A percentile compares a stretch with the other conserved stretches of the same genome.
phyloP scores from a whole-genome alignment of 768 basidiomycete genomes.

The Fibroporia radiculosa region DNA sequence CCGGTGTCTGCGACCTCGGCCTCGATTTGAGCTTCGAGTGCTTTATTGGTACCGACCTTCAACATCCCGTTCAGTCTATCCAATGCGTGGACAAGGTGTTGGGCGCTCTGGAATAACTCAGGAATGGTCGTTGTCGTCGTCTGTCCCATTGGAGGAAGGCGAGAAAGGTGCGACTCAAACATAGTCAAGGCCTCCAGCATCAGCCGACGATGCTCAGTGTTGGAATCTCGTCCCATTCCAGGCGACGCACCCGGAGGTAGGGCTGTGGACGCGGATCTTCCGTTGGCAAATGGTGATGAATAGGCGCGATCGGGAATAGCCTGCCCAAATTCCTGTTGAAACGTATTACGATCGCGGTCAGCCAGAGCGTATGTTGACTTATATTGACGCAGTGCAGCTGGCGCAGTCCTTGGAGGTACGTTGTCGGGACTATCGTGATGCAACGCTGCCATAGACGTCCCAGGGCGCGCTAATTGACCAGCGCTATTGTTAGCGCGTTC shows the following conservation, averaged over 20 bases:
- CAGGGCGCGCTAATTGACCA: slow-evolving; percentile 13
- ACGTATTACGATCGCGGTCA: slow-evolving; percentile 6
- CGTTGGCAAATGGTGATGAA: slow-evolving; percentile 11
- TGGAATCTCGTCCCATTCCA: slow-evolving; percentile 9
- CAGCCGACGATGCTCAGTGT: slow-evolving; percentile 55
- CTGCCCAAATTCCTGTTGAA: slow-evolving; percentile 7
- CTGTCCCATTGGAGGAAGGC: slow-evolving; percentile 39
- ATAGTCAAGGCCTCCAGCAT: slow-evolving; percentile 62
- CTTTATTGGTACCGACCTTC: slow-evolving; percentile 43
- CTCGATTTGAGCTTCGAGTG: slow-evolving; percentile 69
- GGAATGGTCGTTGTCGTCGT: slow-evolving; percentile 33
- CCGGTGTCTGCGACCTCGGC: slow-evolving; percentile 52
- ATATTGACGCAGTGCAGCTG: slow-evolving; percentile 32
- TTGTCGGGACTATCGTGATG: slow-evolving; percentile 19
- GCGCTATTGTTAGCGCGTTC: background rate
- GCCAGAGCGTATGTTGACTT: slow-evolving; percentile 32
- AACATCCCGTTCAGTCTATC: slow-evolving; percentile 60
- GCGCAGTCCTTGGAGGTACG: slow-evolving; percentile 29
- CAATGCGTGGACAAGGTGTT: slow-evolving; percentile 55
- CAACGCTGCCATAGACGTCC: slow-evolving; percentile 30
- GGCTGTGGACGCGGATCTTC: slow-evolving; percentile 7
- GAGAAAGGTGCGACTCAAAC: slow-evolving; percentile 61
- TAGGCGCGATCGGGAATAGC: slow-evolving; percentile 10
- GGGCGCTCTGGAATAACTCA: slow-evolving; percentile 56
- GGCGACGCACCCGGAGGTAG: background rate